Base-by-base conservation (phyloP, 495 filamentous ascomycete genomes). In the Penicillium ucsense region DNA sequence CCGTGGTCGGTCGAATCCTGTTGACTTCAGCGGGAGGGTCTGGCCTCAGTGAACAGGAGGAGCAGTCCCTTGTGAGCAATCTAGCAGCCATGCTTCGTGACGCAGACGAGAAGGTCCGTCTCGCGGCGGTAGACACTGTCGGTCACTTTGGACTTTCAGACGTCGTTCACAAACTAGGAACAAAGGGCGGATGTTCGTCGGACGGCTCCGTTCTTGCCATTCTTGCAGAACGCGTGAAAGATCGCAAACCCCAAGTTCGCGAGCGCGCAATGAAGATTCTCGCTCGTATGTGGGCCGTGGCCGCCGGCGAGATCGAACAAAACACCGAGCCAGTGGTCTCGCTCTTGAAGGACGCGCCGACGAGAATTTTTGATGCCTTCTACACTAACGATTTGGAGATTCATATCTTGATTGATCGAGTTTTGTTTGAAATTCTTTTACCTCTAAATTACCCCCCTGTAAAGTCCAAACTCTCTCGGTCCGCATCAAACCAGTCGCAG, bases 341-440 rank as follows among this genome's bases (percentile, higher is more conserved):
- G 27, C 72, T 88, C 8, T 67, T 99, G 8, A 83, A 83, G 9
- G 82, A 82, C 40, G 86, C 89, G 38, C 91, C 92, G 8, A 83
- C 82, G 2, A 89, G 82, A 56, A 89, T 97, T 35, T 80, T 94
- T 46, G 88, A 89, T 54, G 82, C 86, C 1, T 86, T 83, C 51
- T 99, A 95, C 59, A 84, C 90, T 39, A 96, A 96, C 59, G 89
- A 96, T 57, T 70, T 71, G 4, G 89, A 95, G 49, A 79, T 96
- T 45, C 90, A 89, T 61, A 76, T 85, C 20, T 67, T 89, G 40
- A 73, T 96, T 32, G 90, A 96, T 49, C 80, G 82, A 20, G 86
- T 91, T n/a, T 65, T 94, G 37, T 94, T 82, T 63, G 89, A 95
- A 49, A 82, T 79, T 31, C 74, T 99, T 29, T 72, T 97, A 9